Percentiles rank a stretch among this genome's conserved stretches.
These are phyloP conservation scores for Didymella pomorum DNA, from an alignment of 2,329 filamentous ascomycete genomes.

Conservation along the genomic window DNA sequence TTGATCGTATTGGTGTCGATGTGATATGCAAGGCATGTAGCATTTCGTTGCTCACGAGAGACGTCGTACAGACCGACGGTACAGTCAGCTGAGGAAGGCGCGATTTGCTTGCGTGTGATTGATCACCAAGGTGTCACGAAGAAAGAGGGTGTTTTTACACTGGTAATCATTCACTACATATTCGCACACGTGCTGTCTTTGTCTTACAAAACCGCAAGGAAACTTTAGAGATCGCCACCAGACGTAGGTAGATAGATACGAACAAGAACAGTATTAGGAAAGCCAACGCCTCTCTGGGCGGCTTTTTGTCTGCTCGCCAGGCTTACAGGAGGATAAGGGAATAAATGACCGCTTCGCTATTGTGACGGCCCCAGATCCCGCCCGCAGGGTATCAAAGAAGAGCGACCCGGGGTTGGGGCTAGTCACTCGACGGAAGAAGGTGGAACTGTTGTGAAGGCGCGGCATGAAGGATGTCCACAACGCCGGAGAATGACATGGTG, in stretches of 20 bases:
- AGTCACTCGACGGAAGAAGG: conserved; percentile 43
- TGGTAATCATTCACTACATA: conserved; percentile 24
- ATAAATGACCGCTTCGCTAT: conserved; percentile 32
- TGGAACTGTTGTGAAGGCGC: conserved; percentile 30
- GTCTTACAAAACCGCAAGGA: conserved; percentile 26
- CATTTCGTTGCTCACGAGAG: neutral
- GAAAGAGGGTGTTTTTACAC: conserved; percentile 8
- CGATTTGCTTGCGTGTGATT: neutral
- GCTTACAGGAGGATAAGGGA: conserved; percentile 25
- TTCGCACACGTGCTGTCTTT: conserved; percentile 25
- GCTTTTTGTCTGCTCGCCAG: conserved; percentile 23
- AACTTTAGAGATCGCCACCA: conserved; percentile 22
- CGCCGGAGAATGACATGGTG: conserved; percentile 47
- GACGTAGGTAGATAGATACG: conserved; percentile 24
- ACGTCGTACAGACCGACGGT: neutral
- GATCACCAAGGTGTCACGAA: conserved; percentile 10
- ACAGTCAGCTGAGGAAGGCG: conserved; percentile 5
- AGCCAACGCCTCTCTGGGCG: conserved; percentile 24
- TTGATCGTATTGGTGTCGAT: neutral
- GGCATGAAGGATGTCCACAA: conserved; percentile 47
- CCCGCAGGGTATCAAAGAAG: conserved; percentile 49
- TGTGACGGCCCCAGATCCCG: conserved; percentile 35
- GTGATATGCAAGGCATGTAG: conserved; percentile 7
- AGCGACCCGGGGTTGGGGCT: conserved; percentile 41
- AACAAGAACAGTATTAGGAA: conserved; percentile 32